Evolutionary conservation across 495 filamentous ascomycete genomes (phyloP), one percentile per base, ranked within the genome.

Genomic region (Daldinia concentrica): DNA sequence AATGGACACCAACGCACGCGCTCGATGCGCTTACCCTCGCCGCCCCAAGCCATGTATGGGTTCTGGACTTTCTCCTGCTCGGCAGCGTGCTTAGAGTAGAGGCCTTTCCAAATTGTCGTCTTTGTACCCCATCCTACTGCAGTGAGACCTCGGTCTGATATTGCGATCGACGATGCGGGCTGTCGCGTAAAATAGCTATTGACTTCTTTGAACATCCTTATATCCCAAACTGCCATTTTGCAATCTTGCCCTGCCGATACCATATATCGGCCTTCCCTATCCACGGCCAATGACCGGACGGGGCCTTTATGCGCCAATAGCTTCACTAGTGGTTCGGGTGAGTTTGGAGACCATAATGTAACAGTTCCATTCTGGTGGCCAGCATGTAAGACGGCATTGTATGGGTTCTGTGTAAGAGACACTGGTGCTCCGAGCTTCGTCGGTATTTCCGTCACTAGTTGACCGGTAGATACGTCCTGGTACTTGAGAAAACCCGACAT

Each of bases 361-460:
- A 99, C 93, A 3, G 91, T 92, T 68, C 95, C 95, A 75, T 98
- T 98, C 76, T 96, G 93, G 75, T 97, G 94, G 32, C 95, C 95
- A 58, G 92, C 85, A 74, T 98, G 92, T 26, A 97, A 82, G 55
- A 99, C 90, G 22, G 94, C 96, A 76, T 98, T 99, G 71, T 90
- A 89, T 0, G 92, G 90, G 78, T 98, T 98, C 72, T 97, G 94
- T 6, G 87, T 83, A 62, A 98, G 86, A 19, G 94, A 85, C 26
- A 94, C 94, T 5, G 95, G 94, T 9, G 91, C 87, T 24, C 96
- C 96, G 43, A 91, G 83, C 66, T 89, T 90, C 11, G 96, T 98
- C 7, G 92, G 87, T 56, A 94, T 81, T 77, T 98, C 94, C 56
- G 89, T 86, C 22, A 97, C 89, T 74, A 93, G 87, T 74, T 93